Base-by-base conservation (phyloP, 2,329 filamentous ascomycete genomes). In the Acarospora socialis region DNA sequence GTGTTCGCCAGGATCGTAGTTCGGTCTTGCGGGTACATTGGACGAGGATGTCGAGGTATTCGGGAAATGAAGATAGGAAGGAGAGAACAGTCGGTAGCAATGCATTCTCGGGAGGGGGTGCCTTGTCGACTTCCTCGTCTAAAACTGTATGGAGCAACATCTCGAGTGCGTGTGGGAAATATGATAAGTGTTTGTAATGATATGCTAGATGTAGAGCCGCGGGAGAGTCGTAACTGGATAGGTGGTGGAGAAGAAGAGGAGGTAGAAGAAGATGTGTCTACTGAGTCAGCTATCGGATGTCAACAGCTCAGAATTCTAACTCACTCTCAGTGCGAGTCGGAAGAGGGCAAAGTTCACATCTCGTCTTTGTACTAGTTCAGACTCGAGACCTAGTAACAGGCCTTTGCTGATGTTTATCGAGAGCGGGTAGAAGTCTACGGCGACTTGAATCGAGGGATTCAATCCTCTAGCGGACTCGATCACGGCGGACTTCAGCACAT, bases 21-120 rank as follows among this genome's bases (percentile, higher is more conserved):
- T 98, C 90, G 0, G 90, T 98, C 57, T 98, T 98, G 33, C 90
- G 78, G 2, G 90, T 94, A 57, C 90, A 98, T 56, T 92, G 90
- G 13, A 98, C 79, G 15, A 98, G 77, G 36, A 95, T 90, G 47
- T 95, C 87, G 10, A 95, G 73, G 49, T 94, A 98, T 36, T 83
- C 73, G 34, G 76, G 77, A 54, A 83, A 80, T 1, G 77, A 81
- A 1, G 79, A 80, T 56, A 46, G 73, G 68, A 47, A 86, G 49
- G 43, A 80, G 57, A 46, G 77, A 63, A 52, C 73, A 2, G 52
- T 52, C 8, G 61, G 61, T 9, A 65, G 51, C 3, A 63, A 49
- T 4, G 34, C 32, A 9, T 33, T 65, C 41, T 76, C 73, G 1
- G 73, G 72, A 9, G 63, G 57, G 2, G 73, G 73, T 4, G 66